These are phyloP conservation scores for Thuja plicata DNA, from an alignment of 83 land plant genomes.

Conservation along the genomic window DNA sequence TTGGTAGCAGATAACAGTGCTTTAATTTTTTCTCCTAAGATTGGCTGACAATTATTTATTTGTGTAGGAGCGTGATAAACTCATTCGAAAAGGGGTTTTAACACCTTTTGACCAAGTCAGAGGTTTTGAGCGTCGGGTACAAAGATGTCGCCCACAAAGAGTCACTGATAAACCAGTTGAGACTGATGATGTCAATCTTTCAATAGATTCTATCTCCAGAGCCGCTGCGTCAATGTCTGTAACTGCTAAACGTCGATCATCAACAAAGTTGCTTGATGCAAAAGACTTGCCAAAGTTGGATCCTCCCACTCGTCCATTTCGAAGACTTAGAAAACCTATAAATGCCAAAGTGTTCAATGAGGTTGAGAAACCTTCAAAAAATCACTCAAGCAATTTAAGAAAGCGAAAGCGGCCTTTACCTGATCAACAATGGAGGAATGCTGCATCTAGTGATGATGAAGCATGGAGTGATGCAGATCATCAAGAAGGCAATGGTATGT, in stretches of 20 bases:
- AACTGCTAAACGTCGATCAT: slow-evolving; percentile 65
- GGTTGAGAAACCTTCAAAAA: slow-evolving; percentile 20
- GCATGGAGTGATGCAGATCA: slow-evolving; percentile 7
- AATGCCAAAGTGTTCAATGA: slow-evolving; percentile 15
- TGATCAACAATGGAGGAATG: slow-evolving; percentile 71
- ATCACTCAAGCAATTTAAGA: slow-evolving; percentile 22
- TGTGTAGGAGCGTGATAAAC: slow-evolving; percentile 79
- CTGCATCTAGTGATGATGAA: slow-evolving; percentile 34
- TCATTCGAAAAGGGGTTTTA: slow-evolving; percentile 83
- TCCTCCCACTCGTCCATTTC: slow-evolving; percentile 78
- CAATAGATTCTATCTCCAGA: slow-evolving; percentile 56
- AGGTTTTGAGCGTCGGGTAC: slow-evolving; percentile 91
- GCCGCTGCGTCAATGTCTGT: slow-evolving; percentile 59
- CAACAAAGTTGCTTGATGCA: slow-evolving; percentile 81
- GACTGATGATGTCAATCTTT: slow-evolving; percentile 28
- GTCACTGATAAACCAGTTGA: slow-evolving; percentile 19
- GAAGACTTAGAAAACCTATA: slow-evolving; percentile 41
- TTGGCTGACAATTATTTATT: not conserved
- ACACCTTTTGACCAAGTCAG: slow-evolving; percentile 91
- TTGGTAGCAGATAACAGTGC: not conserved
- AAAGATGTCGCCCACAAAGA: slow-evolving; percentile 47
- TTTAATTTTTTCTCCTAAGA: slow-evolving; percentile 2
- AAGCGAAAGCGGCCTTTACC: slow-evolving; percentile 72
- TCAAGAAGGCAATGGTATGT: slow-evolving; percentile 39
- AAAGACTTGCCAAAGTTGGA: slow-evolving; percentile 70